A percentile compares a stretch with the other conserved stretches of the same genome.
phyloP scores from a whole-genome alignment of 2,329 filamentous ascomycete genomes.

The Aureobasidium sp. region DNA sequence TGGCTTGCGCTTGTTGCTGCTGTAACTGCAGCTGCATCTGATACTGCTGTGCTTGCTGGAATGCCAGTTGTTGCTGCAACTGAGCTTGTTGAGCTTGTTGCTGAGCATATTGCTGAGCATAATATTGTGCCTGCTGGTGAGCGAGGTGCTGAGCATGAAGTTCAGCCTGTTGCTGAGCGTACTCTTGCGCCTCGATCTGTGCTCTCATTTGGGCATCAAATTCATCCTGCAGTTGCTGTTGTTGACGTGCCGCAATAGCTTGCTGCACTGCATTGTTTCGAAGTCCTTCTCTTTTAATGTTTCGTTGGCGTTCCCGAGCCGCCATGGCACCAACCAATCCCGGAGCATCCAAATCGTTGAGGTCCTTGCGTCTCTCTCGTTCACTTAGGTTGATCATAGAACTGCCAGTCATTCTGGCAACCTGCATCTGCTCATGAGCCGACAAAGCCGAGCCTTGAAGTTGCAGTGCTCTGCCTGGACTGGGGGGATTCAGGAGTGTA shows the following conservation, averaged over 20 bases:
- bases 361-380: slow-evolving; percentile 33
- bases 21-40: slow-evolving; percentile 19
- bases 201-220: slow-evolving; percentile 33
- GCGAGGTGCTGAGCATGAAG: slow-evolving; percentile 18
- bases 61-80: slow-evolving; percentile 25
- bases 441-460: slow-evolving; percentile 58
- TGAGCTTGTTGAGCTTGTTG: slow-evolving; percentile 29
- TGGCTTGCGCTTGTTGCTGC: slow-evolving; percentile 9
- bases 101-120: slow-evolving; percentile 22
- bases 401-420: slow-evolving; percentile 73
- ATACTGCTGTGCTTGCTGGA: slow-evolving; percentile 24
- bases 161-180: slow-evolving; percentile 24
- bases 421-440: slow-evolving; percentile 79
- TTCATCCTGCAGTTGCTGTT: slow-evolving; percentile 34
- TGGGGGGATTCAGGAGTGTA: slow-evolving; percentile 38
- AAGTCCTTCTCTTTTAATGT: slow-evolving; percentile 58
- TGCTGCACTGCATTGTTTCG: slow-evolving; percentile 64
- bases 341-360: slow-evolving; percentile 28
- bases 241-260: slow-evolving; percentile 53
- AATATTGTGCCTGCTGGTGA: slow-evolving; percentile 24
- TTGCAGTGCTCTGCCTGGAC: slow-evolving; percentile 21
- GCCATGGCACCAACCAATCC: slow-evolving; percentile 73
- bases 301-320: slow-evolving; percentile 69
- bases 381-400: slow-evolving; percentile 63
- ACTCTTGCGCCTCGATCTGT: slow-evolving; percentile 34